Evolutionary conservation across 2,329 filamentous ascomycete species (phyloP).

Genomic region (Fusarium palustre): DNA sequence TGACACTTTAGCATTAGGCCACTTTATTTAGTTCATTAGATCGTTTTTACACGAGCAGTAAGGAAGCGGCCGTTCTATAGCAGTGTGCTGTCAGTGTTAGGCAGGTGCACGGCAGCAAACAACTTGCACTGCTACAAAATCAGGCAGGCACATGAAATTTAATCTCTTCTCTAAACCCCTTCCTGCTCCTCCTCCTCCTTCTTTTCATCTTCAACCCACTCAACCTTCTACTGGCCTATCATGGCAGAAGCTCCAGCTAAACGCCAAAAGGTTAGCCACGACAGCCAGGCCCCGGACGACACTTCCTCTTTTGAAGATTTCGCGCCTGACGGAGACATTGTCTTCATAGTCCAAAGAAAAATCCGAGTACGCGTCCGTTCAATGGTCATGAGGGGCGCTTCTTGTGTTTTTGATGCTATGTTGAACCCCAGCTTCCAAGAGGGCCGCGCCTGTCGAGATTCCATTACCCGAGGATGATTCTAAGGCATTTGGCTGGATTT

Average conservation of each 20-base stretch:
- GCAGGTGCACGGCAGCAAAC: neutral
- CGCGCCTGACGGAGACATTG: neutral
- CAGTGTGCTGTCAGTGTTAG: neutral
- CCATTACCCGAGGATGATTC: slow-evolving; percentile 3
- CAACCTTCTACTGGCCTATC: neutral
- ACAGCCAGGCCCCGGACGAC: neutral
- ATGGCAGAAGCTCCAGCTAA: neutral
- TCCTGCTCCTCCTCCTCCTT: neutral
- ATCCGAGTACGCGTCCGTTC: neutral
- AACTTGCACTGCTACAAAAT: too few relatives aligned
- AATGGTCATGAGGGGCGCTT: neutral
- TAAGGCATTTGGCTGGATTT: neutral
- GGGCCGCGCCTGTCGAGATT: neutral
- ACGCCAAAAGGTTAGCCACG: neutral
- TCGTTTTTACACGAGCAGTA: too few relatives aligned
- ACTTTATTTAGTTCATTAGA: too few relatives aligned
- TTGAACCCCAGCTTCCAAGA: slow-evolving; percentile 8
- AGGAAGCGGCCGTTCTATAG: neutral
- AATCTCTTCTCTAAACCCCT: neutral
- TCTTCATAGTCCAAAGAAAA: neutral
- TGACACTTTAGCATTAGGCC: too few relatives aligned
- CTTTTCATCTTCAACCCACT: neutral
- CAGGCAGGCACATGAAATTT: neutral
- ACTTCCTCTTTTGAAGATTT: neutral
- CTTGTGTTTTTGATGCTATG: slow-evolving; percentile 5